Percentiles rank a stretch among this genome's conserved stretches.
These are phyloP conservation scores for Boehmeria nivea DNA, from an alignment of 306 rosid genomes.

Conservation along the genomic window DNA sequence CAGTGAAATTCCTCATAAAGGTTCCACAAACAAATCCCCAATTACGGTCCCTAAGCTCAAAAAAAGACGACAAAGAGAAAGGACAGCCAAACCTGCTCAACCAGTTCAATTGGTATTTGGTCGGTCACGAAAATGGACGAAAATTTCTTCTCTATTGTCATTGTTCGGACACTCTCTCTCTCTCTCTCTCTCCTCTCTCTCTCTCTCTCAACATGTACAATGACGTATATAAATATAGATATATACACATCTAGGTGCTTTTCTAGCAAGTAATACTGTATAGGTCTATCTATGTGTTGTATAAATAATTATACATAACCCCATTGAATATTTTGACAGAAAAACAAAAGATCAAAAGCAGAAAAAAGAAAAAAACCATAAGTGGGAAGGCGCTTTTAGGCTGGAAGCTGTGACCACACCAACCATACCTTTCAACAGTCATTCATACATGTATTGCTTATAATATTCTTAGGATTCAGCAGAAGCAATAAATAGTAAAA, in stretches of 20 bases:
- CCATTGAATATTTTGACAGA: neutral
- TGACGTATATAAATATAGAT: neutral
- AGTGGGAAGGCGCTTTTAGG: slow-evolving; percentile 40
- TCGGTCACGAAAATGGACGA: slow-evolving; percentile 3
- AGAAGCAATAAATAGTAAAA: neutral
- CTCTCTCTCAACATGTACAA: neutral
- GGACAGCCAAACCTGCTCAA: neutral
- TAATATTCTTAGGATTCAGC: slow-evolving; percentile 3
- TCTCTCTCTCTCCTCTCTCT: neutral
- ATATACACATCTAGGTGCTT: neutral
- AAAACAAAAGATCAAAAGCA: neutral
- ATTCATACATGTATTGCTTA: slow-evolving; percentile 7
- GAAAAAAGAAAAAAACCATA: slow-evolving; percentile 27
- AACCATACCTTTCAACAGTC: slow-evolving; percentile 20
- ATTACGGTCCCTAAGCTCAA: neutral
- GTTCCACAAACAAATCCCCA: too few species aligned
- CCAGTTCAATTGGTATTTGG: slow-evolving; percentile 1
- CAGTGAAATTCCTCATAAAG: too few species aligned
- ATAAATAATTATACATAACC: neutral
- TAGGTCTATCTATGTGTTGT: too few species aligned
- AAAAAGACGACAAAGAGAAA: neutral
- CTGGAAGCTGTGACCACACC: slow-evolving; percentile 35
- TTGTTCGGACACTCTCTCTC: neutral
- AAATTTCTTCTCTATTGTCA: neutral
- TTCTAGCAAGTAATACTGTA: neutral